A percentile compares a stretch with the other conserved stretches of the same genome.
These are phyloP conservation scores for Aegilops tauschii DNA, from an alignment of 176 grass and related monocot species.

Conservation along the genomic window DNA sequence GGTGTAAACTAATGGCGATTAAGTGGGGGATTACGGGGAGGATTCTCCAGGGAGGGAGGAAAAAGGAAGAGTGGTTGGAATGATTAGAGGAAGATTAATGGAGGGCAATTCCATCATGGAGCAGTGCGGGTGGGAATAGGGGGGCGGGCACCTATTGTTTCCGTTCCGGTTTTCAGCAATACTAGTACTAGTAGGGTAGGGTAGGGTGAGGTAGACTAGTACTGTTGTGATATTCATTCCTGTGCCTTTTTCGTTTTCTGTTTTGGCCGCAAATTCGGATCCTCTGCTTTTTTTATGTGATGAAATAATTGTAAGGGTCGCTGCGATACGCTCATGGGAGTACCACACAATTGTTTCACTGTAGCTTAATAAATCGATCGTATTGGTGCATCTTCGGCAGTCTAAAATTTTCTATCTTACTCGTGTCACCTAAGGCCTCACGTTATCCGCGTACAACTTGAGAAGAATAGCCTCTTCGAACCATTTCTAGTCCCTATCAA, in stretches of 20 bases:
- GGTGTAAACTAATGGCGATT: neutral
- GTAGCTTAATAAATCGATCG: neutral
- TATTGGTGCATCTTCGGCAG: neutral
- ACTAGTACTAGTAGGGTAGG: neutral
- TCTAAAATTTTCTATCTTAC: neutral
- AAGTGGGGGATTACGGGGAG: neutral
- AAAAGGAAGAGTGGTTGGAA: conserved; percentile 23
- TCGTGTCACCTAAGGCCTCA: neutral
- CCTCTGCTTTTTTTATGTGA: neutral
- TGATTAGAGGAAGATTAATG: conserved; percentile 2
- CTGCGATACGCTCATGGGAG: neutral
- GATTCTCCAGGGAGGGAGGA: conserved; percentile 2
- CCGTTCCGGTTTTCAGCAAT: conserved; percentile 13
- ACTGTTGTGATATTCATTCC: conserved; percentile 16
- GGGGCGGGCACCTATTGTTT: conserved; percentile 20
- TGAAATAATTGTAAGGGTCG: neutral
- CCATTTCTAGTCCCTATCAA: neutral
- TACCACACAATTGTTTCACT: neutral
- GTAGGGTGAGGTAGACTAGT: neutral
- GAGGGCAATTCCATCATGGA: neutral
- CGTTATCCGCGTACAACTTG: neutral
- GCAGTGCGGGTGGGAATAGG: neutral
- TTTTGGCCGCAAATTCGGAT: no score
- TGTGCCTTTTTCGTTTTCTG: neutral
- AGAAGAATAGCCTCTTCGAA: neutral